These are phyloP conservation scores for Isabelozyma heimii DNA, from an alignment of 805 yeast genomes.

Conservation along the genomic window DNA sequence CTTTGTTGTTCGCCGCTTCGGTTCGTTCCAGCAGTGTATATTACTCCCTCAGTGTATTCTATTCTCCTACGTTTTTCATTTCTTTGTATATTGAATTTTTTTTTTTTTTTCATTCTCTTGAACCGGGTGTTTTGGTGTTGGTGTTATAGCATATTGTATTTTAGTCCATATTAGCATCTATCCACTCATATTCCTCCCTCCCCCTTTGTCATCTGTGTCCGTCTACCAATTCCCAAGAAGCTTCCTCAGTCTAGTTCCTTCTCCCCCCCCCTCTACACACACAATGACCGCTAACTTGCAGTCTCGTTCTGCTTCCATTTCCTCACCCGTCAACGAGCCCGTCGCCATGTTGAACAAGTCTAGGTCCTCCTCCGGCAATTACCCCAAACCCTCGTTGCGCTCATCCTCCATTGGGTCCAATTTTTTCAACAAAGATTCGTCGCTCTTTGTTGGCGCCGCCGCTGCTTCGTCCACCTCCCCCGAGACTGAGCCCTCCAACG, in stretches of 20 bases:
- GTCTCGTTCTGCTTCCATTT: slow-evolving; percentile 19
- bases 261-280: background rate
- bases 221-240: too few species aligned
- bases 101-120: background rate
- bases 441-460: slow-evolving; percentile 14
- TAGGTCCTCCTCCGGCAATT: background rate
- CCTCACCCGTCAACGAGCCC: slow-evolving; percentile 3
- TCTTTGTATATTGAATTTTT: background rate
- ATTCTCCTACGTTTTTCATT: background rate
- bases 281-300: slow-evolving; percentile 15
- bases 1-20: too few species aligned
- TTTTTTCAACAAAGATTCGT: slow-evolving; percentile 24
- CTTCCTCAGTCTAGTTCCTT: background rate
- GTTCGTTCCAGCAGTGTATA: background rate
- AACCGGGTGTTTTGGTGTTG: background rate
- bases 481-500: slow-evolving; percentile 8
- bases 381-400: slow-evolving; percentile 4
- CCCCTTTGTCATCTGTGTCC: too few species aligned
- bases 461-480: slow-evolving; percentile 1
- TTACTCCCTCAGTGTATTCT: background rate
- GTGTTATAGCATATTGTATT: background rate
- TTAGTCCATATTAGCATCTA: background rate
- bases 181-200: background rate
- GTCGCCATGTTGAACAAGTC: background rate
- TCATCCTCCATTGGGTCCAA: slow-evolving; percentile 22